Evolutionary conservation across 1,284 basidiomycete genomes (phyloP), one percentile per base, ranked within the genome.

Genomic region (Microbotryomycetes sp.): DNA sequence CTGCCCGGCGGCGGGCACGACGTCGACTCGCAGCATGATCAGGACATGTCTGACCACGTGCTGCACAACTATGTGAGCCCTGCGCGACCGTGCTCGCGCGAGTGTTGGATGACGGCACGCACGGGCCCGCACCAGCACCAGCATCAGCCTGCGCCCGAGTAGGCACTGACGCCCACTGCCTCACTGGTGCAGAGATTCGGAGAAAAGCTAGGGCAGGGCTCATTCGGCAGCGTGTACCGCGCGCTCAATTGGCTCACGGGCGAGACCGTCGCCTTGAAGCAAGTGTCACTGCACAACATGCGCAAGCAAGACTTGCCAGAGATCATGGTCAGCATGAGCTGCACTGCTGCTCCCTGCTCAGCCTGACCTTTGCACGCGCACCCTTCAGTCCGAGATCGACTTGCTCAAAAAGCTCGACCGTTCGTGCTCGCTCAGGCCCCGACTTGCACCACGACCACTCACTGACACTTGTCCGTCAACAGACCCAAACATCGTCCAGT

Each of bases 401-500:
- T 79, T 98, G 61, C 83, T 98, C 70, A 97, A 97, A 82, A 97
- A 96, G 75, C 82, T 98, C 64, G 90, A 96, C 35, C 71, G 68
- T 68, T 28, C 31, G 71, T 49, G 24, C 45, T 11, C 24, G 26
- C 47, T 41, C 26, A 41, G 35, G 16, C 24, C 21, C 26, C 23
- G 24, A 7, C 35, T 3, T 24, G 15, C 23, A 24, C 13, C 26
- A 7, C 28, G 26, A 45, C 3, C 48, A 3, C n/a, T n/a, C 16
- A 15, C 1, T 52, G 46, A 58, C 21, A 3, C 35, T 41, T 41
- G 35, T 41, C n/a, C n/a, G 35, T 18, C 35, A 46, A 2, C 66
- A 78, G 76, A 83, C 66, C 82, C 88, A 45, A 97, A 97, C 75
- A 97, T 97, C 73, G 94, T 98, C 74, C 97, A 97, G 77, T 97